Conservation (phyloP, 192 early-diverging fungal genomes). For the Thamnidium elegans region DNA sequence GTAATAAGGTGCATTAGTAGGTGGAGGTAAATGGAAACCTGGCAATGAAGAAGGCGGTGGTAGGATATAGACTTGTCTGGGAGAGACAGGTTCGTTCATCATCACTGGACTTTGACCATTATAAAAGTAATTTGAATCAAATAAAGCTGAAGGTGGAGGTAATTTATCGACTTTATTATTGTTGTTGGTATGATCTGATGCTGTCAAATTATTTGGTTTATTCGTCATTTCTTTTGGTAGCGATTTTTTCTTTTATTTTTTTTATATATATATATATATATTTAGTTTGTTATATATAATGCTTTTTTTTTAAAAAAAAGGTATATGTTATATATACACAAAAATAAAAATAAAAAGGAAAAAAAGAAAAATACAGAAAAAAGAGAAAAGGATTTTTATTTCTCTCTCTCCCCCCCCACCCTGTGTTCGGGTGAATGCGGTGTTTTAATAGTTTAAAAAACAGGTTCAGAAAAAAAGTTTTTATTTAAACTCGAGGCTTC, state of each 20-base stretch:
- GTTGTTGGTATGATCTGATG: too few species aligned
- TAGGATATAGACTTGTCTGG: conserved; percentile 20
- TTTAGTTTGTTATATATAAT: too few species aligned
- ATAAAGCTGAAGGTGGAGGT: conserved; percentile 6
- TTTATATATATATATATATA: not conserved
- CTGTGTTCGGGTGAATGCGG: not conserved
- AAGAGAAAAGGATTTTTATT: conserved; percentile 12
- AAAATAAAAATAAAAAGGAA: conserved; percentile 4
- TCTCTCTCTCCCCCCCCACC: too few species aligned
- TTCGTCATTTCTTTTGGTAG: too few species aligned
- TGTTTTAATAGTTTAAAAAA: not conserved
- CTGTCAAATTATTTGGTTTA: too few species aligned
- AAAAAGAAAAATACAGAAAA: not conserved
- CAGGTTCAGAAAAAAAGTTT: not conserved
- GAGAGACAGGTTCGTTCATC: not conserved
- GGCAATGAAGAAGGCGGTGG: conserved; percentile 19
- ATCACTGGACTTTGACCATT: not conserved
- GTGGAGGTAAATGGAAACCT: not conserved
- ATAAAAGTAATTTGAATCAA: conserved; percentile 7
- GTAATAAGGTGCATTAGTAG: too few species aligned
- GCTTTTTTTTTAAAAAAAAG: not conserved
- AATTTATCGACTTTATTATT: not conserved
- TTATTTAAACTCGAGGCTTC: too few species aligned
- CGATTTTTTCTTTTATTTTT: conserved; percentile 2
- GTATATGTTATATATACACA: not conserved